Base-by-base conservation (phyloP, 805 yeast species). In the Ogataea sp. region DNA sequence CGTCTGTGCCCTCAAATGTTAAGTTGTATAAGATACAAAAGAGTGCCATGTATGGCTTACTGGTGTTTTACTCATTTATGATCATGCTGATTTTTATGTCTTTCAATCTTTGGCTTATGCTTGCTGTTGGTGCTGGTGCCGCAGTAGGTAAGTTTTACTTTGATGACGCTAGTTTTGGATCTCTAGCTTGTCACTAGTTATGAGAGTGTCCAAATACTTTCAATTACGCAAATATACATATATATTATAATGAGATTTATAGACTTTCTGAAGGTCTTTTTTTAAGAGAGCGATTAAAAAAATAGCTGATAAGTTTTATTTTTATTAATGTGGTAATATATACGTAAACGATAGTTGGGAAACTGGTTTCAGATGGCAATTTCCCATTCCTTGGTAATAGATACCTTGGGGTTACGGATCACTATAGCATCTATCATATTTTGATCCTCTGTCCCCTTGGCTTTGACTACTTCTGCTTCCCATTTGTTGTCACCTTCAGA, bases 341-440 rank as follows among this genome's bases (percentile, higher is more conserved):
- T n/a, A n/a, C n/a, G n/a, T n/a, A n/a, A 26, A 21, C 31, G 37
- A 32, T 37, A 18, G 9, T n/a, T n/a, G n/a, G n/a, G n/a, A n/a
- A n/a, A n/a, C n/a, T n/a, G n/a, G 14, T 20, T 10, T 30, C 35
- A 43, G 15, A 54, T 42, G 1, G 34, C 36, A 35, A 59, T 49
- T 17, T 35, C 51, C 85, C 86, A 81, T 17, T 61, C 59, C 18
- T 58, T 40, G 43, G 63, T 65, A 36, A 80, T 54, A 4, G 52
- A 40, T n/a, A 80, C 62, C 11, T 48, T 47, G 23, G 87, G 83
- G 43, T 74, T 71, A 42, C 72, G 64, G 25, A 83, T 65, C 4
- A 60, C 44, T 6, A 53, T 48, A 20, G 48, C 52, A 25, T 34
- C 37, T 15, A 11, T 39, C n/a, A n/a, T n/a, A n/a, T n/a, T n/a